These are phyloP conservation scores for Jackrogersella multiformis DNA, from an alignment of 495 filamentous ascomycete species.

Conservation along the genomic window DNA sequence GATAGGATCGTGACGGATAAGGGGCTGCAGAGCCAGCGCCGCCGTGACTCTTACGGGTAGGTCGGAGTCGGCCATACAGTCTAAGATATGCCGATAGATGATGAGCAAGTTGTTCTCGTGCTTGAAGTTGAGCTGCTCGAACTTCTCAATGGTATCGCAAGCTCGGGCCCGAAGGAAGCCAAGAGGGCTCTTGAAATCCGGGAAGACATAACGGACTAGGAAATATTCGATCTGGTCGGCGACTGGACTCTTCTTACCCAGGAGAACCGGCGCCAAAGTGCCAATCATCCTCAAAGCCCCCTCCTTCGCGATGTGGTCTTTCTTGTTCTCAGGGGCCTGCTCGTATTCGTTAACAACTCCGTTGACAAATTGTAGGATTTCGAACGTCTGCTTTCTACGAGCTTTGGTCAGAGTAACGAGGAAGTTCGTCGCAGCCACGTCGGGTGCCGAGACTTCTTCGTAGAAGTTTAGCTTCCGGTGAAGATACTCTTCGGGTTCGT, in stretches of 20 bases:
- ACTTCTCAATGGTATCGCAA: conserved; percentile 97
- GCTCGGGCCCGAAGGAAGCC: conserved; percentile 95
- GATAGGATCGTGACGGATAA: conserved; percentile 95
- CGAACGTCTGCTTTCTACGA: conserved; percentile 94
- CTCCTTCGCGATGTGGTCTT: conserved; percentile 94
- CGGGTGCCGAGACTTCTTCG: conserved; percentile 94
- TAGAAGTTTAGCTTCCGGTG: conserved; percentile 98
- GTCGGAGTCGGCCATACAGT: conserved; percentile 92
- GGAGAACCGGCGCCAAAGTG: conserved; percentile 88
- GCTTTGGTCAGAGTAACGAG: conserved; percentile 92
- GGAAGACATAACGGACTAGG: conserved; percentile 97
- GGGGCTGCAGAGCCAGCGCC: conserved; percentile 89
- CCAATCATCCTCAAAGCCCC: conserved; percentile 97
- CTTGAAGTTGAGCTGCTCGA: conserved; percentile 94
- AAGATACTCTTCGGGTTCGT: conserved; percentile 93
- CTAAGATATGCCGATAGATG: conserved; percentile 95
- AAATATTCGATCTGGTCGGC: conserved; percentile 99
- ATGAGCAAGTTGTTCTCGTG: conserved; percentile 92
- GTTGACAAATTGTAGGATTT: conserved; percentile 92
- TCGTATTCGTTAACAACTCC: conserved; percentile 89
- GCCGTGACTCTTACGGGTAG: conserved; percentile 95
- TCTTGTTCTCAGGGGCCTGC: conserved; percentile 80
- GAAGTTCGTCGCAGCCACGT: conserved; percentile 97
- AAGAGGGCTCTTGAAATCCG: conserved; percentile 92
- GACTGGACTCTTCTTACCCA: conserved; percentile 97